These are phyloP conservation scores for Akanthomyces lecanii DNA, from an alignment of 2,329 filamentous ascomycete genomes.

Conservation along the genomic window DNA sequence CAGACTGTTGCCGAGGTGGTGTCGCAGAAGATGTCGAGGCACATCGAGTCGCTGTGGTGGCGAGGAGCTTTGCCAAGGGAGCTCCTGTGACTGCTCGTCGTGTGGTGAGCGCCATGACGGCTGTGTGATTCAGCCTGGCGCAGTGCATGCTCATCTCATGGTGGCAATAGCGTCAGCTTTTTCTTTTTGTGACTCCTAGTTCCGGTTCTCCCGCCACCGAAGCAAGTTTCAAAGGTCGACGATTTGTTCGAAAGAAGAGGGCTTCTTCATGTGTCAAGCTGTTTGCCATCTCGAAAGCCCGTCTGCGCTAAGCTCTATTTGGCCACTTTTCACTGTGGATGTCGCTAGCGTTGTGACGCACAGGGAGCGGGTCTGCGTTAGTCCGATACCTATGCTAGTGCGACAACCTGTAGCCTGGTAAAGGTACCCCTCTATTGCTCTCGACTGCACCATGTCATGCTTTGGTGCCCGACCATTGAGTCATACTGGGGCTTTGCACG, in stretches of 20 bases:
- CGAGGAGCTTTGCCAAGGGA: not conserved
- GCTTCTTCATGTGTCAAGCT: not conserved
- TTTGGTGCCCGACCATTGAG: slow-evolving; percentile 15
- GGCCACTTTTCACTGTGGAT: slow-evolving; percentile 12
- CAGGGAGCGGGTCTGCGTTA: not conserved
- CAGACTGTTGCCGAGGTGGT: not conserved
- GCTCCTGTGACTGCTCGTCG: not conserved
- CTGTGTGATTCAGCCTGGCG: slow-evolving; percentile 7
- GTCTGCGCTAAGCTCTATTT: not conserved
- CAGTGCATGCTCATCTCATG: slow-evolving; percentile 10
- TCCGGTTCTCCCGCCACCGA: not conserved
- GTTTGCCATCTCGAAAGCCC: not conserved
- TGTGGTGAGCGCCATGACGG: not conserved
- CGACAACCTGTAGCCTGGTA: not conserved
- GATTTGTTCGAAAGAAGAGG: not conserved
- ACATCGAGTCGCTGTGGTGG: not conserved
- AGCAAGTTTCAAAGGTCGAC: not conserved
- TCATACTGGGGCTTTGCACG: slow-evolving; percentile 11
- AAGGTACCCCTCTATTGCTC: not conserved
- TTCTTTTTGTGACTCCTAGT: not conserved
- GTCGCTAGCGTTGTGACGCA: not conserved
- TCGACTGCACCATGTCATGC: not conserved
- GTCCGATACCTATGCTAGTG: not conserved
- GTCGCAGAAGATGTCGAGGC: not conserved
- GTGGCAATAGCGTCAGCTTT: not conserved